Evolutionary conservation across 1,284 basidiomycete species (phyloP).

Genomic region (Austroboletus niveus): DNA sequence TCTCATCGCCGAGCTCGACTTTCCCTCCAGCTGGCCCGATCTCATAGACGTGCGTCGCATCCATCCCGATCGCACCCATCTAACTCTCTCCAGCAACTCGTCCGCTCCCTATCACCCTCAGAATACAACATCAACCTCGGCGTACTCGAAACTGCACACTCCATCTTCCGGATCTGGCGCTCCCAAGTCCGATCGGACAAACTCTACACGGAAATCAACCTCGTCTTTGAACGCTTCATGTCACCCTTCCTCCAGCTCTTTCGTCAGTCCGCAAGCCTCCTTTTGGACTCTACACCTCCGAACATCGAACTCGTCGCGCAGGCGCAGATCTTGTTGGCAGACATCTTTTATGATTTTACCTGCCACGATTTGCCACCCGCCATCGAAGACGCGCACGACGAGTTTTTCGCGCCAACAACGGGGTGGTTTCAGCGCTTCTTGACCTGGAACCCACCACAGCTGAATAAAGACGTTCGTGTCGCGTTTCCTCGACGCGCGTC

Average conservation of each 20-base stretch:
- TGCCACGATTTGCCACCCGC: slow-evolving; percentile 94
- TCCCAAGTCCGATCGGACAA: slow-evolving; percentile 85
- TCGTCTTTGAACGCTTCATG: slow-evolving; percentile 85
- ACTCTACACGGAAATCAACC: slow-evolving; percentile 91
- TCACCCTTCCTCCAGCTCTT: slow-evolving; percentile 84
- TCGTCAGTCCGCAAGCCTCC: slow-evolving; percentile 56
- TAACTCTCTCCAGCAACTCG: slow-evolving; percentile 67
- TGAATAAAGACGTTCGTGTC: slow-evolving; percentile 67
- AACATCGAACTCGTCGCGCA: slow-evolving; percentile 61
- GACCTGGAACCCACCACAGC: slow-evolving; percentile 70
- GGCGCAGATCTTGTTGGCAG: slow-evolving; percentile 75
- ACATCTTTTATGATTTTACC: slow-evolving; percentile 92
- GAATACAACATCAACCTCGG: slow-evolving; percentile 88
- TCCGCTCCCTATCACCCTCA: slow-evolving; percentile 69
- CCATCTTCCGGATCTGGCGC: slow-evolving; percentile 93
- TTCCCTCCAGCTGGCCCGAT: slow-evolving; percentile 81
- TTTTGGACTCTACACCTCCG: slow-evolving; percentile 45
- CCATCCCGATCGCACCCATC: slow-evolving; percentile 9
- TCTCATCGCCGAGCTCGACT: slow-evolving; percentile 84
- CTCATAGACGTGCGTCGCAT: slow-evolving; percentile 72
- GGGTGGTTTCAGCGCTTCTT: slow-evolving; percentile 82
- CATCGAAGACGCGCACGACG: slow-evolving; percentile 85
- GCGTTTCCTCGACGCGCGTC: slow-evolving; percentile 4
- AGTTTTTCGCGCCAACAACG: slow-evolving; percentile 70
- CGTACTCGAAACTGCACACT: slow-evolving; percentile 92